Conservation (phyloP, 495 filamentous ascomycete genomes). For the Talaromyces proteolyticus region DNA sequence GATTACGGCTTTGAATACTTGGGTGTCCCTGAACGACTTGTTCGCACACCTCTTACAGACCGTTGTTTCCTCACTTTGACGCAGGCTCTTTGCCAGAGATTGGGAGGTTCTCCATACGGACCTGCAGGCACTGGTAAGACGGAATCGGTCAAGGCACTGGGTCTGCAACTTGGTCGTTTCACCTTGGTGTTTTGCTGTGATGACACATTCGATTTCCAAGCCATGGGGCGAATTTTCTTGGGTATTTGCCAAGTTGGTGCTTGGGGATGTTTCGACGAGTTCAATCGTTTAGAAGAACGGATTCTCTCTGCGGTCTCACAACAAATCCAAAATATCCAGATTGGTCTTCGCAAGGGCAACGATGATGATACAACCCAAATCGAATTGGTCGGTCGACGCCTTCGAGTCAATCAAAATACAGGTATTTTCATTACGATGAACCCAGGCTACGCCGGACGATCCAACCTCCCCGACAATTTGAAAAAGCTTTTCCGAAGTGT, state of each 20-base stretch:
- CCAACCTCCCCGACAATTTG: constrained; percentile 95
- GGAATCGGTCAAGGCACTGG: constrained; percentile 95
- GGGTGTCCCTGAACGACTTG: constrained; percentile 89
- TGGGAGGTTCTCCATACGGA: constrained; percentile 96
- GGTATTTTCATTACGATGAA: constrained; percentile 99
- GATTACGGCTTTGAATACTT: constrained; percentile 98
- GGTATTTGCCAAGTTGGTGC: constrained; percentile 99
- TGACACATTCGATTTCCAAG: constrained; percentile 98
- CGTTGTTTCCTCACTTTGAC: constrained; percentile 97
- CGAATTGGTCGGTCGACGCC: constrained; percentile 83
- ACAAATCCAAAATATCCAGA: constrained; percentile 97
- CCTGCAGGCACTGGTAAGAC: constrained; percentile 99
- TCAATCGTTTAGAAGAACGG: constrained; percentile 95
- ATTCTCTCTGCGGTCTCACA: constrained; percentile 97
- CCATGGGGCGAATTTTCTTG: constrained; percentile 98
- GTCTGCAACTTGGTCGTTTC: constrained; percentile 92
- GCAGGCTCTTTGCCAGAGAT: constrained; percentile 87
- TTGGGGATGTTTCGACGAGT: constrained; percentile 99
- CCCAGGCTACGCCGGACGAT: constrained; percentile 95
- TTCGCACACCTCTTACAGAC: constrained; percentile 93
- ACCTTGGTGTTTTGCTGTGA: constrained; percentile 99
- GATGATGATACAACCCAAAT: constrained; percentile 79
- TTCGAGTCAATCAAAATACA: constrained; percentile 83
- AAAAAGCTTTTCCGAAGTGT: constrained; percentile 99
- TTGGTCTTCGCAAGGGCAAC: constrained; percentile 77